Base-by-base conservation (phyloP, 2,329 filamentous ascomycete species). In the Calonectria pseudoreteaudii region DNA sequence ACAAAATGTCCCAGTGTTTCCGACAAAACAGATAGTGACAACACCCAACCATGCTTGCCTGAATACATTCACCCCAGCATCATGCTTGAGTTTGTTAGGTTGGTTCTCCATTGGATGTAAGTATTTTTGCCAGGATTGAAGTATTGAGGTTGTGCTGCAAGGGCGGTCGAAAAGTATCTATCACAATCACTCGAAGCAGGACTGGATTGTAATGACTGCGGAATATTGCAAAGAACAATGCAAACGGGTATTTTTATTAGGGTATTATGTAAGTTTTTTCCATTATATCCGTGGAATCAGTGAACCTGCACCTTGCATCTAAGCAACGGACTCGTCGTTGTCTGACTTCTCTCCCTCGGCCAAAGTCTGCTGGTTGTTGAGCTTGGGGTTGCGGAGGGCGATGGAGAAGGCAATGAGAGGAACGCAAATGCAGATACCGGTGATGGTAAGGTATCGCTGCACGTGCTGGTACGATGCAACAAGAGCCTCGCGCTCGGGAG, bases 371-470 rank as follows among this genome's bases (percentile, higher is more conserved):
- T 85, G 62, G 50, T 87, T 79, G 69, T 84, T 88, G 65, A 89
- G 83, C 79, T 84, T 85, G 47, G 87, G 87, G 79, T 89, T 88
- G 68, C 87, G 84, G 71, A 88, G 79, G 68, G 80, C 78, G 13
- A 85, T 49, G 2, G 86, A 85, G 66, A 89, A 87, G 1, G 72
- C 83, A 36, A 89, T 87, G 28, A 89, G 84, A 30, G 87, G 88
- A 36, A 89, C 83, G 65, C 85, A 88, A 34, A 89, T 81, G 71
- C 86, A 87, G 77, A 89, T 86, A 41, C 88, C 88, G 4, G 86
- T 86, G 70, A 89, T 88, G 67, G 83, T 85, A 13, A 90, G 83
- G 38, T 88, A 79, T 9, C 85, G 83, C 84, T 89, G 88, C 0
- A 87, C 84, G 56, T 88, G 81, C 78, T 87, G 84, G 77, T 89